These are phyloP conservation scores for Quercus variabilis DNA, from an alignment of 306 rosid species.

Conservation along the genomic window DNA sequence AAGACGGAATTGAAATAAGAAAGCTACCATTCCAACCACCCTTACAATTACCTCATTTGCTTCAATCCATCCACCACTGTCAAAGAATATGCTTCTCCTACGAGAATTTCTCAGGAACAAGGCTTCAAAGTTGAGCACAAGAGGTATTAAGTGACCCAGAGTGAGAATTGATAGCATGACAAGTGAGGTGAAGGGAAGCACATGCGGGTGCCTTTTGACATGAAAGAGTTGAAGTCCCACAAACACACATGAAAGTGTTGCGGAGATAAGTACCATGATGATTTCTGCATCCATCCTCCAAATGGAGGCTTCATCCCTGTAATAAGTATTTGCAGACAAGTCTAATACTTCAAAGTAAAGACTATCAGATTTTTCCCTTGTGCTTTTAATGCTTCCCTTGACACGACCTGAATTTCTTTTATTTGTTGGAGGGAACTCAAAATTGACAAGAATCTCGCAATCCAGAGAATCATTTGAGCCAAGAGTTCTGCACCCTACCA, in stretches of 20 bases:
- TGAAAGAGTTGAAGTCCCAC: too few relatives aligned
- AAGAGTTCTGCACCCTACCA: slow-evolving; percentile 55
- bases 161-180: too few relatives aligned
- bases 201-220: too few relatives aligned
- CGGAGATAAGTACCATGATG: slow-evolving; percentile 41
- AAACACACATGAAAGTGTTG: slow-evolving; percentile 45
- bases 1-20: too few relatives aligned
- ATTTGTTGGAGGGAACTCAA: slow-evolving; percentile 42
- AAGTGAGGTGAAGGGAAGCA: too few relatives aligned
- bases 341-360: slow-evolving; percentile 42
- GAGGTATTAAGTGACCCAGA: too few relatives aligned
- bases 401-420: slow-evolving; percentile 1
- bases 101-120: too few relatives aligned
- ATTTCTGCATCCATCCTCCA: slow-evolving; percentile 56
- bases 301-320: slow-evolving; percentile 14
- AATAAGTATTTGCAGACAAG: slow-evolving; percentile 23
- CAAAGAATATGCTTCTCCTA: too few relatives aligned
- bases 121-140: too few relatives aligned
- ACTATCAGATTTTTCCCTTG: slow-evolving; percentile 35
- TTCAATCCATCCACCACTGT: too few relatives aligned
- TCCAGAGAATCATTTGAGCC: slow-evolving; percentile 26
- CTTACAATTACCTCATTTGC: too few relatives aligned
- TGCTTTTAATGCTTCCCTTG: slow-evolving; percentile 53
- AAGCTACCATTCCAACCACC: too few relatives aligned
- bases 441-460: slow-evolving; percentile 49